phyloP scores from a whole-genome alignment of 768 basidiomycete genomes.

The Nidularia sp. region DNA sequence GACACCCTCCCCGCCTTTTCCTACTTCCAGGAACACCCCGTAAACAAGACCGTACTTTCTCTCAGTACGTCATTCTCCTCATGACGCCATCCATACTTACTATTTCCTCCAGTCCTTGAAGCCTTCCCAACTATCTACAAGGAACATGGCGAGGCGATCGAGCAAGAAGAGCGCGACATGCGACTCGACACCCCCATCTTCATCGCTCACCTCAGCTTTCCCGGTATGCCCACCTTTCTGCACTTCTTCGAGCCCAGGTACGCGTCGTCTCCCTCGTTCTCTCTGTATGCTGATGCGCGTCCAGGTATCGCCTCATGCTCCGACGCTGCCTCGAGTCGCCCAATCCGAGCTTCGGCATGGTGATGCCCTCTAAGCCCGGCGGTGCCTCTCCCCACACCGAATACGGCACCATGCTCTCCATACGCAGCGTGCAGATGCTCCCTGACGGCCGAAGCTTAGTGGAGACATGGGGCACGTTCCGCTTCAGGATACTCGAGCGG shows the following conservation, averaged over 20 bases:
- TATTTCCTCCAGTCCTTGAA: slow-evolving; percentile 46
- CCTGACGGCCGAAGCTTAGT: slow-evolving; percentile 86
- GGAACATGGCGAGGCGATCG: slow-evolving; percentile 58
- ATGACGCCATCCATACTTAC: neutral
- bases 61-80: slow-evolving; percentile 50
- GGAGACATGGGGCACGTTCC: slow-evolving; percentile 59
- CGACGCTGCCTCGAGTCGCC: slow-evolving; percentile 84
- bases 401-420: slow-evolving; percentile 94
- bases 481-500: slow-evolving; percentile 85
- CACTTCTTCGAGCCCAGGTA: slow-evolving; percentile 92
- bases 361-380: slow-evolving; percentile 60
- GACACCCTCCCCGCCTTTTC: slow-evolving; percentile 68
- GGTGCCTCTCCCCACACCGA: slow-evolving; percentile 40
- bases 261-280: slow-evolving; percentile 4
- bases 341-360: slow-evolving; percentile 87
- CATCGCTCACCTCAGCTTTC: slow-evolving; percentile 86
- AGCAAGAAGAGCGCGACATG: slow-evolving; percentile 73
- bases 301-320: slow-evolving; percentile 90
- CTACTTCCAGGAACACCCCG: slow-evolving; percentile 78
- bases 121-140: slow-evolving; percentile 64
- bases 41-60: slow-evolving; percentile 67
- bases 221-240: slow-evolving; percentile 82
- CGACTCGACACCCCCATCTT: slow-evolving; percentile 89
- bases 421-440: slow-evolving; percentile 80
- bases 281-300: slow-evolving; percentile 1